A percentile compares a stretch with the other conserved stretches of the same genome.
These are phyloP conservation scores for Fusarium annulatum DNA, from an alignment of 2,329 filamentous ascomycete species.

Conservation along the genomic window DNA sequence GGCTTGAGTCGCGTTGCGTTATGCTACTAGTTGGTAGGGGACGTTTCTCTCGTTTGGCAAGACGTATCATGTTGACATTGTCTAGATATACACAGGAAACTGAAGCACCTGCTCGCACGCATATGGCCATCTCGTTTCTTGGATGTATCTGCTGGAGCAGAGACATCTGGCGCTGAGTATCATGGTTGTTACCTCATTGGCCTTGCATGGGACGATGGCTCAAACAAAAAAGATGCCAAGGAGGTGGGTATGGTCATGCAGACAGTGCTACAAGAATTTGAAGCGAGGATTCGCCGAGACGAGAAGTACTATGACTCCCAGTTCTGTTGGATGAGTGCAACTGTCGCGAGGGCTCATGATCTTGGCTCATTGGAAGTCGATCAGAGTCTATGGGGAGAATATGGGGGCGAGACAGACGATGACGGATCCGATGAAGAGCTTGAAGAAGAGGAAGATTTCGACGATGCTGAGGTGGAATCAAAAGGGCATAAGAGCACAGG, in stretches of 20 bases:
- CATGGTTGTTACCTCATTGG: slow-evolving; percentile 72
- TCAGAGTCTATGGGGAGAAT: slow-evolving; percentile 59
- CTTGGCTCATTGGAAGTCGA: slow-evolving; percentile 60
- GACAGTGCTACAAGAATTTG: slow-evolving; percentile 59
- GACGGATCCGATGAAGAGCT: slow-evolving; percentile 57
- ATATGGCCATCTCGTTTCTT: slow-evolving; percentile 74
- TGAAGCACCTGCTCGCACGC: slow-evolving; percentile 63
- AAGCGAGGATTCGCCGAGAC: slow-evolving; percentile 58
- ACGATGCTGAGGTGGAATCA: slow-evolving; percentile 10
- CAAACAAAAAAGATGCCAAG: slow-evolving; percentile 55
- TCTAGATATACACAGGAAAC: slow-evolving; percentile 65
- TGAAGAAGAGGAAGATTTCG: slow-evolving; percentile 48
- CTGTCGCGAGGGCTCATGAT: slow-evolving; percentile 52
- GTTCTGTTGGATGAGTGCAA: slow-evolving; percentile 61
- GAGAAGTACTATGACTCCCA: slow-evolving; percentile 61
- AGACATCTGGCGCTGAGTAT: slow-evolving; percentile 58
- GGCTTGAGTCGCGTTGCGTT: slow-evolving; percentile 71
- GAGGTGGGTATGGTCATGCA: slow-evolving; percentile 57
- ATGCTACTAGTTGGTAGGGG: slow-evolving; percentile 65
- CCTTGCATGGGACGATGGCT: slow-evolving; percentile 54
- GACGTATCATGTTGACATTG: slow-evolving; percentile 1
- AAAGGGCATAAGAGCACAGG: slow-evolving; percentile 15
- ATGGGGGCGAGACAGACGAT: slow-evolving; percentile 48
- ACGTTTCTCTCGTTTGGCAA: background rate
- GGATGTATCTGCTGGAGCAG: slow-evolving; percentile 41